These are phyloP conservation scores for Furcasterigmium sp. DNA, from an alignment of 2,329 filamentous ascomycete genomes.

Conservation along the genomic window DNA sequence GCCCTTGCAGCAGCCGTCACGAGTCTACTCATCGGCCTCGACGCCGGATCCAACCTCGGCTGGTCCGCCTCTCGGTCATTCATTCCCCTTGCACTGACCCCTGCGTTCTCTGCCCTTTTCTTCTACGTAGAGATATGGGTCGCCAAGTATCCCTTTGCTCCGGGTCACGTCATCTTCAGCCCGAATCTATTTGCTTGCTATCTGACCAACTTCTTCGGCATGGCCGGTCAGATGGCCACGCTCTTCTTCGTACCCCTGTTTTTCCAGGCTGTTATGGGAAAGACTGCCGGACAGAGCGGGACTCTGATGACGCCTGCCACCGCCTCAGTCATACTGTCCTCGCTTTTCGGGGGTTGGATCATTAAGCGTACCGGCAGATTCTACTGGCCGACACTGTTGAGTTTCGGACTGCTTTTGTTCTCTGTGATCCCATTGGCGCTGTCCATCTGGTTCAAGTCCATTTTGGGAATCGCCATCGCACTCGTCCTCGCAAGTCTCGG, in stretches of 20 bases:
- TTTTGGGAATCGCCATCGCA: conserved; percentile 44
- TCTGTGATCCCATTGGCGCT: no score
- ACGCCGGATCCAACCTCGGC: background rate
- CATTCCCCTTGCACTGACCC: background rate
- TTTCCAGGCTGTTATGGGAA: background rate
- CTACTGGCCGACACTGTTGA: conserved; percentile 36
- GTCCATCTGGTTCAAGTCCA: no score
- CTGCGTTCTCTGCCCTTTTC: background rate
- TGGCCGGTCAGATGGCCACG: background rate
- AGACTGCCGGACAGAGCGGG: background rate
- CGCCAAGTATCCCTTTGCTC: background rate
- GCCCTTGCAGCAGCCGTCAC: conserved; percentile 61
- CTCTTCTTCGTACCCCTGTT: background rate
- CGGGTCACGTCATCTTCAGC: background rate
- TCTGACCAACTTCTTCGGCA: background rate
- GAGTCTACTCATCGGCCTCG: background rate
- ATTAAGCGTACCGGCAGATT: background rate
- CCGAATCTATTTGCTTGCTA: background rate
- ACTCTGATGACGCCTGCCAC: background rate
- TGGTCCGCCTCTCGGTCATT: background rate
- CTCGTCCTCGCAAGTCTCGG: conserved; percentile 40
- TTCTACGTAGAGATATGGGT: background rate
- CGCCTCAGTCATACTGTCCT: background rate
- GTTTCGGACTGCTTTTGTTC: no score
- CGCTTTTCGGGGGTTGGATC: background rate